phyloP scores from a whole-genome alignment of 1,139 yeast genomes.

The Saccharomyces hybrid region DNA sequence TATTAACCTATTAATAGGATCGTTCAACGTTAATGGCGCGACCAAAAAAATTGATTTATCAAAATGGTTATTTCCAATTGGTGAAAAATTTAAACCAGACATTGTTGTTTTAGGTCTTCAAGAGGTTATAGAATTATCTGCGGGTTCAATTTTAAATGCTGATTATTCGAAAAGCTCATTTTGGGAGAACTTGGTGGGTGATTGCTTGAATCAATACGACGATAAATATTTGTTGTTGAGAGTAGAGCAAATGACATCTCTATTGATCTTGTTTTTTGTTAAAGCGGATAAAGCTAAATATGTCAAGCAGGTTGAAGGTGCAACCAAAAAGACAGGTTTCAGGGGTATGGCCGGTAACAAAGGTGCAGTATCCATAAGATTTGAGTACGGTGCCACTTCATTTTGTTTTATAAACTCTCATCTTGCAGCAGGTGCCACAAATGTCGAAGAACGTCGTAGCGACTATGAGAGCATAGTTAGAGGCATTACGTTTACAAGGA shows the following conservation, averaged over 20 bases:
- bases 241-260: slow-evolving; percentile 84
- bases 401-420: slow-evolving; percentile 82
- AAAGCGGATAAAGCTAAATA: slow-evolving; percentile 47
- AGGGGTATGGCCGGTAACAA: slow-evolving; percentile 96
- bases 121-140: slow-evolving; percentile 85
- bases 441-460: slow-evolving; percentile 72
- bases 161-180: slow-evolving; percentile 56
- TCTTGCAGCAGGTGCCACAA: slow-evolving; percentile 81
- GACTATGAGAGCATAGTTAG: slow-evolving; percentile 61
- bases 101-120: slow-evolving; percentile 83
- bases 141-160: slow-evolving; percentile 71
- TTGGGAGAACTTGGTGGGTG: slow-evolving; percentile 55
- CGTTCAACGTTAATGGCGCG: slow-evolving; percentile 81
- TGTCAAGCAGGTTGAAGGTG: slow-evolving; percentile 63
- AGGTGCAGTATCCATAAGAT: slow-evolving; percentile 85
- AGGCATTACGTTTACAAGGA: slow-evolving; percentile 42
- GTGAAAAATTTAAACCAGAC: slow-evolving; percentile 46
- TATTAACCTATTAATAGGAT: slow-evolving; percentile 69
- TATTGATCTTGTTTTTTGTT: slow-evolving; percentile 61
- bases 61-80: slow-evolving; percentile 76
- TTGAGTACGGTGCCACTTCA: slow-evolving; percentile 68
- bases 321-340: slow-evolving; percentile 83
- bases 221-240: slow-evolving; percentile 61
- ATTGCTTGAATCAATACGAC: slow-evolving; percentile 45
- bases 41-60: slow-evolving; percentile 47